Conservation (phyloP, 208 protist species). For the Strigomonas galati region DNA sequence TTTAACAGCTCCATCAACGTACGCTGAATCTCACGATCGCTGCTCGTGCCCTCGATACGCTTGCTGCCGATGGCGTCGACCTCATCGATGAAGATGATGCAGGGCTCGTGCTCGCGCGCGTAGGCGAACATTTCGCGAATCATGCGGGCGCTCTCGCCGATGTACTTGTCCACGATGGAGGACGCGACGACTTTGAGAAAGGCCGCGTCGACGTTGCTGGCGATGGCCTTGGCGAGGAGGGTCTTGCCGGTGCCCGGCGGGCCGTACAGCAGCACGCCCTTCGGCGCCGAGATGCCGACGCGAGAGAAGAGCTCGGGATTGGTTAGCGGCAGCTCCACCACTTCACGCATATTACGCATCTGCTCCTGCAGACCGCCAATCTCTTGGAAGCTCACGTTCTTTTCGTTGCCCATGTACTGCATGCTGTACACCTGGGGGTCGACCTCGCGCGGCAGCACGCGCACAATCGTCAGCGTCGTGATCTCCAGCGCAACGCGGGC, state of each 20-base stretch:
- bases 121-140: constrained; percentile 99
- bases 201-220: constrained; percentile 97
- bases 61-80: constrained; percentile 99
- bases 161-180: constrained; percentile 99
- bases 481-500: constrained; percentile 99
- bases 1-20: constrained; percentile 99
- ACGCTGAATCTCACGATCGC: constrained; percentile 99
- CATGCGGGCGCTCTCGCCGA: constrained; percentile 98
- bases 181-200: constrained; percentile 99
- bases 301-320: constrained; percentile 99
- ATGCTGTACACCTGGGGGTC: constrained; percentile 99
- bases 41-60: constrained; percentile 98
- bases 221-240: constrained; percentile 98
- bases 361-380: constrained; percentile 98
- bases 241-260: constrained; percentile 96
- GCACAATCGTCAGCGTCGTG: constrained; percentile 99
- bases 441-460: constrained; percentile 97
- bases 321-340: constrained; percentile 99
- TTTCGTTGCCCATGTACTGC: constrained; percentile 95
- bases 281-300: constrained; percentile 99
- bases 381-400: constrained; percentile 92
- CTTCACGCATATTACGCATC: constrained; percentile 98
- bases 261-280: constrained; percentile 99
- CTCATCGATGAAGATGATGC: constrained; percentile 99
- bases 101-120: constrained; percentile 97